A percentile compares a stretch with the other conserved stretches of the same genome.
These are phyloP conservation scores for Trichoderma semiorbis DNA, from an alignment of 2,329 filamentous ascomycete genomes.

Conservation along the genomic window DNA sequence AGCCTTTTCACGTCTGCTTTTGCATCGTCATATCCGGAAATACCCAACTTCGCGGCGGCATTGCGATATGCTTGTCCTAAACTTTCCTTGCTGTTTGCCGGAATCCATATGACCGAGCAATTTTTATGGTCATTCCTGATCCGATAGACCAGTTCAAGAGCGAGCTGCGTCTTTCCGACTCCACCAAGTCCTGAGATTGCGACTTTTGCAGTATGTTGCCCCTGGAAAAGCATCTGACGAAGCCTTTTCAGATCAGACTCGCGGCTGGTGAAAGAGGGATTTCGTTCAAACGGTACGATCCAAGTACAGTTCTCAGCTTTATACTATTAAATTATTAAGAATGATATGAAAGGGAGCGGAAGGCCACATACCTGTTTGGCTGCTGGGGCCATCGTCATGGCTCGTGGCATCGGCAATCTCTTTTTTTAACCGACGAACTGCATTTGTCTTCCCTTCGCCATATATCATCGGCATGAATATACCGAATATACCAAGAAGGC, in stretches of 20 bases:
- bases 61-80: slow-evolving; percentile 36
- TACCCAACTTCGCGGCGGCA: slow-evolving; percentile 30
- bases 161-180: slow-evolving; percentile 37
- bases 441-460: slow-evolving; percentile 24
- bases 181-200: slow-evolving; percentile 29
- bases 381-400: not conserved
- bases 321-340: not conserved
- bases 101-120: slow-evolving; percentile 43
- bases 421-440: slow-evolving; percentile 24
- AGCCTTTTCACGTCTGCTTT: slow-evolving; percentile 35
- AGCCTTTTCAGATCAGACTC: not conserved
- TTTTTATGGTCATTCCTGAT: slow-evolving; percentile 25
- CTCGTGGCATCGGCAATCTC: not conserved
- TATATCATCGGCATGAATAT: slow-evolving; percentile 29
- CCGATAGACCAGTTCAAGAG: slow-evolving; percentile 32
- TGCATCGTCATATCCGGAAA: slow-evolving; percentile 31
- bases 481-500: slow-evolving; percentile 26
- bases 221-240: not conserved
- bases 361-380: not conserved
- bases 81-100: slow-evolving; percentile 25
- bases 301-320: not conserved
- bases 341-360: not conserved
- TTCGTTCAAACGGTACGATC: not conserved
- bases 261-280: not conserved
- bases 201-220: not conserved